phyloP scores from a whole-genome alignment of 352 stramenopile genomes.

The Globisporangium camurandrum region DNA sequence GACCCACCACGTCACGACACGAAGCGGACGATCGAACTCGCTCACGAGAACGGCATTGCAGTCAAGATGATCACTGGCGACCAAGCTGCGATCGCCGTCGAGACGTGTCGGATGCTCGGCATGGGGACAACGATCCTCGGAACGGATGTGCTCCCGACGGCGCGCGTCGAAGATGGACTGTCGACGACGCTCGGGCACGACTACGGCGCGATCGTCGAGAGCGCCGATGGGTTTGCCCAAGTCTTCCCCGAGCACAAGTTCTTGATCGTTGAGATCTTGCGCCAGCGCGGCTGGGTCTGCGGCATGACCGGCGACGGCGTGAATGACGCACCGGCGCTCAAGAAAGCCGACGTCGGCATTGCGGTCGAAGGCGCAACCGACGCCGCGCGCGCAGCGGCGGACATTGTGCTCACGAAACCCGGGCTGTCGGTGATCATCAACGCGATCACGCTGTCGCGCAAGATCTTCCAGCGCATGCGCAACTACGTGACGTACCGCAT shows the following conservation, averaged over 20 bases:
- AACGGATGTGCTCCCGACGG: constrained; percentile 60
- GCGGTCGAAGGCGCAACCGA: constrained; percentile 82
- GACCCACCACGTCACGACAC: constrained; percentile 95
- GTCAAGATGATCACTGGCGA: constrained; percentile 98
- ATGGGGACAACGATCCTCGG: constrained; percentile 87
- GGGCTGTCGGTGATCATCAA: constrained; percentile 90
- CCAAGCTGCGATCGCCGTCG: constrained; percentile 89
- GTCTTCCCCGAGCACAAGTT: constrained; percentile 92
- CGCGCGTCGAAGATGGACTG: constrained; percentile 52
- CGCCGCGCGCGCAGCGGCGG: constrained; percentile 83
- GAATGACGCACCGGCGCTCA: constrained; percentile 58
- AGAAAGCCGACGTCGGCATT: constrained; percentile 70
- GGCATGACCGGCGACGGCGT: constrained; percentile 79
- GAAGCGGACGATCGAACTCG: constrained; percentile 88
- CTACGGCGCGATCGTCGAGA: constrained; percentile 85
- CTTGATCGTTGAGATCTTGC: constrained; percentile 83
- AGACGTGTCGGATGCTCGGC: constrained; percentile 88
- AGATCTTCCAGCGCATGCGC: constrained; percentile 92
- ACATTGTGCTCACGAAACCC: constrained; percentile 92
- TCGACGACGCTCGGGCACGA: constrained; percentile 42
- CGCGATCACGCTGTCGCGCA: constrained; percentile 84
- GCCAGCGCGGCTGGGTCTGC: constrained; percentile 61
- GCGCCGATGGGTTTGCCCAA: constrained; percentile 91
- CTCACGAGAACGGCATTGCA: constrained; percentile 87
- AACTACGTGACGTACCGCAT: constrained; percentile 95